These are phyloP conservation scores for Cladophialophora immunda DNA, from an alignment of 2,329 filamentous ascomycete species.

Conservation along the genomic window DNA sequence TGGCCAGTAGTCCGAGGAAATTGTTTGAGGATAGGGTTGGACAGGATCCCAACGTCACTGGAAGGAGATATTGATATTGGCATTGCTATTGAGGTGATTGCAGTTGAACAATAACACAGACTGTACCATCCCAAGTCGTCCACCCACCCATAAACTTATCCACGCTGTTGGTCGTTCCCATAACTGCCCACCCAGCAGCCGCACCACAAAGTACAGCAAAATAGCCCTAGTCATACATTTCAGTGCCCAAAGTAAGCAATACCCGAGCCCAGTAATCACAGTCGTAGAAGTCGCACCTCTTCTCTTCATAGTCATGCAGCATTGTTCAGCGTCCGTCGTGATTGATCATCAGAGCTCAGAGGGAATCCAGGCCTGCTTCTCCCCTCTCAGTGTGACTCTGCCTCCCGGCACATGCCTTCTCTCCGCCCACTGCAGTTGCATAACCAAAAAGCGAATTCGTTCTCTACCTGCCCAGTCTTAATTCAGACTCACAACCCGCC, in stretches of 20 bases:
- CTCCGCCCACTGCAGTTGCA: background rate
- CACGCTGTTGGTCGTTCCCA: background rate
- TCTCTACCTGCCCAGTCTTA: background rate
- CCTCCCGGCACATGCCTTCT: background rate
- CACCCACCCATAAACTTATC: background rate
- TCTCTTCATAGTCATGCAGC: background rate
- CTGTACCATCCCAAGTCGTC: background rate
- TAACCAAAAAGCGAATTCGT: background rate
- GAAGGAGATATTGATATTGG: background rate
- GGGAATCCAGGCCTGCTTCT: background rate
- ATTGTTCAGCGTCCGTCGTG: too few relatives aligned
- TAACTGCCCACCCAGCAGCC: background rate
- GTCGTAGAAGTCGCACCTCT: background rate
- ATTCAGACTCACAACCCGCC: background rate
- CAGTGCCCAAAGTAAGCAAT: background rate
- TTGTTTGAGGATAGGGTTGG: background rate
- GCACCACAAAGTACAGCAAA: background rate
- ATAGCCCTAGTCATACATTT: background rate
- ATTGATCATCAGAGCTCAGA: background rate
- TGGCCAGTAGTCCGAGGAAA: background rate
- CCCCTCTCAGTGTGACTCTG: background rate
- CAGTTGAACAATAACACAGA: background rate
- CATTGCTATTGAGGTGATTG: background rate
- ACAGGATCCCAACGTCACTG: background rate
- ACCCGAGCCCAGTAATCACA: background rate